Conservation (phyloP, 148 eudicot species). For the Rheum nobile region DNA sequence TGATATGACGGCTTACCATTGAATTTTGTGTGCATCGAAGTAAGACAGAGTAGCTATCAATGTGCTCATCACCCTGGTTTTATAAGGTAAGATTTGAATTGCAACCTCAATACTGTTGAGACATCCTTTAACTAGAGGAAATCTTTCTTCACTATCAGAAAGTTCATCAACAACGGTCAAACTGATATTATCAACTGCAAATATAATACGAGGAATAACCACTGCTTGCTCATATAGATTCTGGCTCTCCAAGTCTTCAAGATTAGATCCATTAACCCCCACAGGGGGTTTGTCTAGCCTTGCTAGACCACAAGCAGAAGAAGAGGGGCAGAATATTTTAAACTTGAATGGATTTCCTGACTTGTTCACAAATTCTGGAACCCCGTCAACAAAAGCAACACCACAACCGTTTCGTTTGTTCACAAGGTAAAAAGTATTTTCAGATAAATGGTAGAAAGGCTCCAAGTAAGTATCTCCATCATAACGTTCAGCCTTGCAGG, state of each 20-base stretch:
- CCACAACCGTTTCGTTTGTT: slow-evolving; percentile 67
- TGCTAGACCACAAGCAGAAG: slow-evolving; percentile 23
- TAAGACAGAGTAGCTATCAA: slow-evolving; percentile 34
- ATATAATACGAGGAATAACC: slow-evolving; percentile 33
- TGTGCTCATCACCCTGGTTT: slow-evolving; percentile 62
- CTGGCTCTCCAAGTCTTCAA: slow-evolving; percentile 17
- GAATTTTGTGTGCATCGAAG: slow-evolving; percentile 52
- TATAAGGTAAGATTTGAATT: slow-evolving; percentile 47
- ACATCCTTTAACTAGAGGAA: not conserved
- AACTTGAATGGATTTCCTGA: slow-evolving; percentile 89
- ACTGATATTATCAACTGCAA: slow-evolving; percentile 41
- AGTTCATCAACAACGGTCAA: slow-evolving; percentile 26
- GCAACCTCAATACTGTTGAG: slow-evolving; percentile 8
- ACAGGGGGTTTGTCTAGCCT: slow-evolving; percentile 14
- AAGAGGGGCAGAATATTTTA: slow-evolving; percentile 44
- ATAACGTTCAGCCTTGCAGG: slow-evolving; percentile 35
- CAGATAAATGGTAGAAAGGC: slow-evolving; percentile 27
- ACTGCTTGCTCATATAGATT: slow-evolving; percentile 16
- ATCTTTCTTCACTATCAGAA: not conserved
- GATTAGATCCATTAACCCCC: slow-evolving; percentile 17
- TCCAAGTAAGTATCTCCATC: slow-evolving; percentile 49
- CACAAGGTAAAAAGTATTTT: slow-evolving; percentile 61
- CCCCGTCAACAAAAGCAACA: slow-evolving; percentile 68
- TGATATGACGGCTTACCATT: slow-evolving; percentile 37
- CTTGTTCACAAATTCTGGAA: slow-evolving; percentile 72